Percentiles rank a stretch among this genome's conserved stretches.
These are phyloP conservation scores for Ophiocytium majus DNA, from an alignment of 352 stramenopile genomes.

Conservation along the genomic window DNA sequence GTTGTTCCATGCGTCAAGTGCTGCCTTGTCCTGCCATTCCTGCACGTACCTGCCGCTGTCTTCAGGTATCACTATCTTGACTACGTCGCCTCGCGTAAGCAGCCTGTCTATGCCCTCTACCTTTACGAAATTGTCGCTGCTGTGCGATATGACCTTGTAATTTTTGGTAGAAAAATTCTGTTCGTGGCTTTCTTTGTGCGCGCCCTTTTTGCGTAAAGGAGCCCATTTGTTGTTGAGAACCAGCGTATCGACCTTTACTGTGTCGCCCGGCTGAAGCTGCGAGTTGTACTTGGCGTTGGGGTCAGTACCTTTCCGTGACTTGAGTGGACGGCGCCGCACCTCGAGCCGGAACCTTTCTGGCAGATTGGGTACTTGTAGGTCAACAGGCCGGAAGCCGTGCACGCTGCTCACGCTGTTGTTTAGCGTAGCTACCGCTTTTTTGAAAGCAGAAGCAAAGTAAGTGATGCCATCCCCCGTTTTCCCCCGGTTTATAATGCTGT, in stretches of 20 bases:
- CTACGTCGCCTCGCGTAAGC: background rate
- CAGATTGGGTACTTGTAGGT: background rate
- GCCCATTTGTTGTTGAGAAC: background rate
- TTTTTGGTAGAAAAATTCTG: background rate
- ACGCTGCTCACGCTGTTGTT: background rate
- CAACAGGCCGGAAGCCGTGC: background rate
- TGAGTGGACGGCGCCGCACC: background rate
- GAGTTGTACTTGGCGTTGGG: background rate
- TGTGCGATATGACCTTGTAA: background rate
- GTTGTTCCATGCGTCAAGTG: too few species aligned
- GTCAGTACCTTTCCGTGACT: background rate
- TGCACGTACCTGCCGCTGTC: too few species aligned
- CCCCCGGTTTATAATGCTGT: too few species aligned
- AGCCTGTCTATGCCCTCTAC: background rate
- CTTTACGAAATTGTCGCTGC: conserved; percentile 9
- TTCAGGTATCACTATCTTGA: background rate
- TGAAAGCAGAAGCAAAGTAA: too few species aligned
- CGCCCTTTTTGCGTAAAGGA: background rate
- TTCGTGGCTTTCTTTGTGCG: background rate
- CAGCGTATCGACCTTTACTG: background rate
- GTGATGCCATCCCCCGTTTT: too few species aligned
- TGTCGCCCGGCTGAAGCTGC: background rate
- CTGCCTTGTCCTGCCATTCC: too few species aligned
- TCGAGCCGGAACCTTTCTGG: background rate
- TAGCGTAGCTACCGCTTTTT: background rate